phyloP scores from a whole-genome alignment of 2,329 filamentous ascomycete species.

The Keithomyces neogunnii region DNA sequence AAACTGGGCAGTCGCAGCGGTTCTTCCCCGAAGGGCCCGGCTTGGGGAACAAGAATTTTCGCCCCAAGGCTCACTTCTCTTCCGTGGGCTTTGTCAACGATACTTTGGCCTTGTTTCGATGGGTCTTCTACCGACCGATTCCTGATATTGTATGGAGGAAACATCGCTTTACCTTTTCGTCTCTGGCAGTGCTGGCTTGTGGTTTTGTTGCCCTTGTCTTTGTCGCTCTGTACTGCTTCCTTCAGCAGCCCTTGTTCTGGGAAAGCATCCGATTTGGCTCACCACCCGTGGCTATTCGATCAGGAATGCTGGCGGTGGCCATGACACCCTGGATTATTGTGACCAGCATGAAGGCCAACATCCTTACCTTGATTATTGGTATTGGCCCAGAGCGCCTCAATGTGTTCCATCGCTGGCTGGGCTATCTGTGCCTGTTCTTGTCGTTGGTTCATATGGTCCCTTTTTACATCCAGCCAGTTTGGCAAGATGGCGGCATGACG shows the following conservation, averaged over 20 bases:
- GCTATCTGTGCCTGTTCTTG: slow-evolving; percentile 76
- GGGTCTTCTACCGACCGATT: slow-evolving; percentile 81
- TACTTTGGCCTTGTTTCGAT: slow-evolving; percentile 72
- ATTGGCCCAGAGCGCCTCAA: slow-evolving; percentile 90
- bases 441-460: slow-evolving; percentile 79
- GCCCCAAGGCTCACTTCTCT: slow-evolving; percentile 64
- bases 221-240: slow-evolving; percentile 71
- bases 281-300: slow-evolving; percentile 75
- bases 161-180: slow-evolving; percentile 70
- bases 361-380: slow-evolving; percentile 75
- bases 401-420: slow-evolving; percentile 86
- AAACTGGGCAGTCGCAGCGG: slow-evolving; percentile 48
- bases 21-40: slow-evolving; percentile 65
- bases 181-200: slow-evolving; percentile 61
- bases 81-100: slow-evolving; percentile 70
- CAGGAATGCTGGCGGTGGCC: slow-evolving; percentile 87
- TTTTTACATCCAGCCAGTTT: slow-evolving; percentile 83
- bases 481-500: slow-evolving; percentile 65
- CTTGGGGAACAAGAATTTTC: slow-evolving; percentile 47
- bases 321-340: slow-evolving; percentile 90
- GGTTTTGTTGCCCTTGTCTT: slow-evolving; percentile 62
- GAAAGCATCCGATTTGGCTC: slow-evolving; percentile 79
- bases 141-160: slow-evolving; percentile 63
- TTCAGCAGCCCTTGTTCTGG: slow-evolving; percentile 86
- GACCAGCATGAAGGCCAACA: slow-evolving; percentile 83